phyloP scores from a whole-genome alignment of 306 rosid species.

The Ceratonia siliqua region DNA sequence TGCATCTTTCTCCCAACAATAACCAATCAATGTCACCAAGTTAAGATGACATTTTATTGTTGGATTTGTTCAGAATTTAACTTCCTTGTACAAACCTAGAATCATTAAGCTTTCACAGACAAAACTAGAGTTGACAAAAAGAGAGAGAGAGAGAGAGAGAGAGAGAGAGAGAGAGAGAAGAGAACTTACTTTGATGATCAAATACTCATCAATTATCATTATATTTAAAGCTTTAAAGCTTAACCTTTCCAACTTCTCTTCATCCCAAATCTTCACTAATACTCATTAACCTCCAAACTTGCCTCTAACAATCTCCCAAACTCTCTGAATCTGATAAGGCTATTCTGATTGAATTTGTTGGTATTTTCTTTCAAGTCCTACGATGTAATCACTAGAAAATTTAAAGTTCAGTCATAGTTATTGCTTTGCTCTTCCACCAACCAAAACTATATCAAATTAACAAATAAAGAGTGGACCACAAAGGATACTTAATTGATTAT shows the following conservation, averaged over 20 bases:
- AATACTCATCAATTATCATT: constrained; percentile 43
- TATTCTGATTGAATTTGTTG: constrained; percentile 46
- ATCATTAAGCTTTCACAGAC: background rate
- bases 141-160: too few relatives aligned
- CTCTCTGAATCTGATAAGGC: constrained; percentile 51
- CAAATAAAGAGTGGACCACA: background rate
- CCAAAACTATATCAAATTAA: constrained; percentile 11
- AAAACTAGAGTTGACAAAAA: background rate
- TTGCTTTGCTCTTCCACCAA: constrained; percentile 29
- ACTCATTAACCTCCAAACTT: constrained; percentile 41
- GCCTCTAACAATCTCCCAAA: constrained; percentile 59
- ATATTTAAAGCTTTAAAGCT: constrained; percentile 16
- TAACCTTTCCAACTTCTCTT: constrained; percentile 31
- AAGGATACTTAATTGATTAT: background rate
- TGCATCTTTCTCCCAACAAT: constrained; percentile 53
- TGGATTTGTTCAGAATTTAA: constrained; percentile 50
- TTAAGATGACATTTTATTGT: constrained; percentile 41
- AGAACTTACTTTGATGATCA: constrained; percentile 45
- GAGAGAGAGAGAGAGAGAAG: too few relatives aligned
- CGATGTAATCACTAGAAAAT: constrained; percentile 38
- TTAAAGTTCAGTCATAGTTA: constrained; percentile 39
- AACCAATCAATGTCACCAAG: constrained; percentile 55
- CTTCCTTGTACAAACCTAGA: constrained; percentile 51
- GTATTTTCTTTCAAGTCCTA: constrained; percentile 50
- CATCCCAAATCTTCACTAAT: constrained; percentile 55